These are phyloP conservation scores for Solanum dulcamara DNA, from an alignment of 257 asterid species.

Conservation along the genomic window DNA sequence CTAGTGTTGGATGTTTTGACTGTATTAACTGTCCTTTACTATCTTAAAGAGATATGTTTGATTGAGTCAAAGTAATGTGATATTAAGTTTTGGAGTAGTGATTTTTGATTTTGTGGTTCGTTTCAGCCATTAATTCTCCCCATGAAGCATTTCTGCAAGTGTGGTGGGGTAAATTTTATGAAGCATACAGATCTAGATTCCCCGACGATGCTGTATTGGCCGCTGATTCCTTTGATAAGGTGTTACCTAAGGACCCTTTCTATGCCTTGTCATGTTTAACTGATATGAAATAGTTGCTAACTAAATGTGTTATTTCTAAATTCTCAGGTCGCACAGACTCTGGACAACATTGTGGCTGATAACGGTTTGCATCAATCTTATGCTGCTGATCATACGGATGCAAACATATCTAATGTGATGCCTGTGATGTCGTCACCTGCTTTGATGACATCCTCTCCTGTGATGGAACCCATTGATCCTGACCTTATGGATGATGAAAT, in stretches of 20 bases:
- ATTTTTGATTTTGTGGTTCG: background rate
- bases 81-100: background rate
- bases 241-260: background rate
- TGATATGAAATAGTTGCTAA: background rate
- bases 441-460: background rate
- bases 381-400: background rate
- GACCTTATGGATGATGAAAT: background rate
- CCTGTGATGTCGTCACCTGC: background rate
- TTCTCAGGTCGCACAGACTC: background rate
- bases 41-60: background rate
- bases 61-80: background rate
- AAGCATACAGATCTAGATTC: background rate
- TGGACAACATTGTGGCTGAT: background rate
- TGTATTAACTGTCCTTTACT: background rate
- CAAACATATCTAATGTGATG: background rate
- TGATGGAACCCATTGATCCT: background rate
- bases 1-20: background rate
- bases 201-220: background rate
- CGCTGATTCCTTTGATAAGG: conserved; percentile 14
- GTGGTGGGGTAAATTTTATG: conserved; percentile 20
- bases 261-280: background rate
- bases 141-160: conserved; percentile 15
- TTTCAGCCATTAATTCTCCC: conserved; percentile 3
- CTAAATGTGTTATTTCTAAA: background rate
- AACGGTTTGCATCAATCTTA: background rate